Percentiles rank a stretch among this genome's conserved stretches.
Evolutionary conservation across 805 yeast species (phyloP).

Genomic region (Zygosaccharomyces rouxii): DNA sequence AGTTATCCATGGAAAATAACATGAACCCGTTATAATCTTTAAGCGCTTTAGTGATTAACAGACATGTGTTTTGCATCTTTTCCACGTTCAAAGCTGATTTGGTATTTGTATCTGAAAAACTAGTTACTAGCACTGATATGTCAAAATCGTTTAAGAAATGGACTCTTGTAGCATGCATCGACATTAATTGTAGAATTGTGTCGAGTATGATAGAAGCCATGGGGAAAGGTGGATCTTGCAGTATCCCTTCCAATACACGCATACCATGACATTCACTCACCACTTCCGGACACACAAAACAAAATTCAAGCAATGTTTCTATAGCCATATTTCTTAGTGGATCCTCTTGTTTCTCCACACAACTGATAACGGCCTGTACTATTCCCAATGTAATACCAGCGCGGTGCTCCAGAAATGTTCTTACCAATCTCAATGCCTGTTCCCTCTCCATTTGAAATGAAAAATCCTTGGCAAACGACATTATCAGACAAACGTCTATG

Average conservation of each 20-base stretch:
- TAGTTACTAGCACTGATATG: constrained; percentile 56
- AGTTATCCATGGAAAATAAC: constrained; percentile 54
- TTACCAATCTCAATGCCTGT: constrained; percentile 68
- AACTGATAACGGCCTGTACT: constrained; percentile 60
- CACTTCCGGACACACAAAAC: constrained; percentile 42
- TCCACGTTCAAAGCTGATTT: constrained; percentile 47
- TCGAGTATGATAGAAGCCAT: constrained; percentile 28
- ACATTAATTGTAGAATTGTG: constrained; percentile 29
- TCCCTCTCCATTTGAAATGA: constrained; percentile 59
- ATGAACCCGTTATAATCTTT: constrained; percentile 76
- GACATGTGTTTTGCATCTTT: constrained; percentile 55
- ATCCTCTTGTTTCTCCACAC: constrained; percentile 55
- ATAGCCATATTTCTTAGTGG: constrained; percentile 47
- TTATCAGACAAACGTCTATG: constrained; percentile 58
- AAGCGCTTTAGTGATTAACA: constrained; percentile 54
- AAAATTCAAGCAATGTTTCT: constrained; percentile 54
- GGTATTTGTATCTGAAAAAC: constrained; percentile 62
- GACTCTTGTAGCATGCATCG: constrained; percentile 29
- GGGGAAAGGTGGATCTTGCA: constrained; percentile 27
- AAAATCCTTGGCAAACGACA: constrained; percentile 58
- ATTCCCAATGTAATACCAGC: constrained; percentile 65
- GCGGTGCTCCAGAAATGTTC: constrained; percentile 52
- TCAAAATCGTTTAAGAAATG: constrained; percentile 53
- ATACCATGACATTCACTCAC: constrained; percentile 47
- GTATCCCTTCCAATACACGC: constrained; percentile 35